Percentiles rank a stretch among this genome's conserved stretches.
These are phyloP conservation scores for Paramecium primaurelia DNA, from an alignment of 73 alveolate genomes.

Conservation along the genomic window DNA sequence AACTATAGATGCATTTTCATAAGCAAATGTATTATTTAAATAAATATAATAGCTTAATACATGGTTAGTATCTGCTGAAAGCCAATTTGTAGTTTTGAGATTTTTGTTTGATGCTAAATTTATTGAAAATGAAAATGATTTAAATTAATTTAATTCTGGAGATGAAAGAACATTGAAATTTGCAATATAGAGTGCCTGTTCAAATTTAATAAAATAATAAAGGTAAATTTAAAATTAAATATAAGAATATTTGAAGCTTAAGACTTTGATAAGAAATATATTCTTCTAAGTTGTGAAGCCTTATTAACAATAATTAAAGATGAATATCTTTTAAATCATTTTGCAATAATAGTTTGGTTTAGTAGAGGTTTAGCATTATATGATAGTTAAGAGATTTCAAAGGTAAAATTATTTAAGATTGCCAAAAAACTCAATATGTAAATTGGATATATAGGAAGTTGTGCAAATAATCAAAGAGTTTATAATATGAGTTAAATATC, in stretches of 20 bases:
- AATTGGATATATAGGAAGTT: background rate
- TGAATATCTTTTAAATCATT: slow-evolving; percentile 22
- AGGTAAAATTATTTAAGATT: background rate
- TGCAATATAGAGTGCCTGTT: background rate
- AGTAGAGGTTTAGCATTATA: background rate
- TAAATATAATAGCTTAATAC: background rate
- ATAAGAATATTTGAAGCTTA: background rate
- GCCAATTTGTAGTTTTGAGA: background rate
- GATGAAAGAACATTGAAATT: slow-evolving; percentile 5
- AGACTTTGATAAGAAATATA: background rate
- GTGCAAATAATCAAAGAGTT: slow-evolving; percentile 21
- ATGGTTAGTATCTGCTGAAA: background rate
- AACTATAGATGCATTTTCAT: background rate
- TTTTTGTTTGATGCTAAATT: background rate
- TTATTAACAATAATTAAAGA: background rate
- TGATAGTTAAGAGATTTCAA: background rate
- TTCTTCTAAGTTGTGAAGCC: background rate
- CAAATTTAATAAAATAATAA: slow-evolving; percentile 2
- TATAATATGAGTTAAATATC: background rate
- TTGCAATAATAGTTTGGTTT: background rate
- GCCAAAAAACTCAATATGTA: background rate
- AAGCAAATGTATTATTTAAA: background rate
- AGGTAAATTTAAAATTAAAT: background rate
- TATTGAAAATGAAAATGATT: slow-evolving; percentile 6
- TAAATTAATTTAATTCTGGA: background rate